A percentile compares a stretch with the other conserved stretches of the same genome.
These are phyloP conservation scores for Talaromyces sp. DNA, from an alignment of 2,329 filamentous ascomycete species.

Conservation along the genomic window DNA sequence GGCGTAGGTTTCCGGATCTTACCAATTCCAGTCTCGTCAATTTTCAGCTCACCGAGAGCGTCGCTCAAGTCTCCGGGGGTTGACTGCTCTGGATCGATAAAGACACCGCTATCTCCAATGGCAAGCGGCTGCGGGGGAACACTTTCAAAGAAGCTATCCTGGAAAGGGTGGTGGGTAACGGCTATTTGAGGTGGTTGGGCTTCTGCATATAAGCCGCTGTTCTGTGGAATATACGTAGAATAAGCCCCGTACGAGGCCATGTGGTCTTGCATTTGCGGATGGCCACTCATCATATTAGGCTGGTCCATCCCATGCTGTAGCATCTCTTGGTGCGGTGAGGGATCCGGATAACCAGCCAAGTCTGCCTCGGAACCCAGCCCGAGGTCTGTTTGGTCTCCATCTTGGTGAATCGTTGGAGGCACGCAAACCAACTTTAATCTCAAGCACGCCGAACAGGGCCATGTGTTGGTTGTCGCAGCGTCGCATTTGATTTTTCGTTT, in stretches of 20 bases:
- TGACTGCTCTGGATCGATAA: conserved; percentile 59
- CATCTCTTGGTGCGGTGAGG: conserved; percentile 39
- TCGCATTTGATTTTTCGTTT: conserved; percentile 98
- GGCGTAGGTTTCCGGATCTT: conserved; percentile 27
- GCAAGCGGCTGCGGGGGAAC: conserved; percentile 21
- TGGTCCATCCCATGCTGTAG: conserved; percentile 50
- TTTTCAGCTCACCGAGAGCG: conserved; percentile 77
- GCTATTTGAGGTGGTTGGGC: conserved; percentile 26
- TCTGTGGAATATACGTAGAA: conserved; percentile 30
- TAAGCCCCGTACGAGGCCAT: conserved; percentile 27
- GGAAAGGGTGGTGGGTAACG: conserved; percentile 23
- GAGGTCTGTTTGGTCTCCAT: conserved; percentile 45
- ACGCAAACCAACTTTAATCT: conserved; percentile 90
- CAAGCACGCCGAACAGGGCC: conserved; percentile 93
- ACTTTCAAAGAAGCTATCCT: conserved; percentile 12
- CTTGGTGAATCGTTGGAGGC: conserved; percentile 74
- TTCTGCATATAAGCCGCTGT: conserved; percentile 26
- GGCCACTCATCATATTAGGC: conserved; percentile 24
- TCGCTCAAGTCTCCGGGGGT: conserved; percentile 69
- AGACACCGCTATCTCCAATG: conserved; percentile 41
- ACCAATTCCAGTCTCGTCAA: conserved; percentile 84
- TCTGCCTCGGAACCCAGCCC: conserved; percentile 24
- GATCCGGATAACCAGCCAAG: conserved; percentile 15
- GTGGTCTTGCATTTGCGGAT: conserved; percentile 2
- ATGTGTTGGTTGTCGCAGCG: conserved; percentile 91